Base-by-base conservation (phyloP, 2,329 filamentous ascomycete species). In the Orbilia oligospora region DNA sequence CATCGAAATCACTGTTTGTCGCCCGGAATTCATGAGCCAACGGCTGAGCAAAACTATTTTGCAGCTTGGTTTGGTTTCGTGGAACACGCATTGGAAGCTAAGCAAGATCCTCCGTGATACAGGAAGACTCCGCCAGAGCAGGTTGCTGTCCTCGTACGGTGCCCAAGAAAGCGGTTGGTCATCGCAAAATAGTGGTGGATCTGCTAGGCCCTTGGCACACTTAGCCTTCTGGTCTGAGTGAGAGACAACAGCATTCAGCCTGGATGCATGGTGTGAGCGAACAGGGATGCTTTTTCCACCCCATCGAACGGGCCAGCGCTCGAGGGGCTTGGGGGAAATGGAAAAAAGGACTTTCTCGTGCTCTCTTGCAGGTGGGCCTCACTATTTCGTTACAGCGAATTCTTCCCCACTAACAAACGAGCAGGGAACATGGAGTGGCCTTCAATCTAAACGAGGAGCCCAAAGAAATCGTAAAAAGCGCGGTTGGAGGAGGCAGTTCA, bases 401-500 rank as follows among this genome's bases (percentile, higher is more conserved):
- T 77, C 71, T 77, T 67, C 67, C 61, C 51, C 73, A 71, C 73
- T 61, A 71, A 61, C 51, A 77, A 65, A 69, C 67, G 55, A 76
- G 65, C 73, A 77, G 73, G 73, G 73, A 58, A 77, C 73, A 77
- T 77, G 73, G 70, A 73, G 70, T 67, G 70, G 73, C 46, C 66
- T 67, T 77, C 73, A 76, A 77, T 77, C 73, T 77, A 77, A 77
- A 77, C 73, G 73, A 77, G 61, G 73, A 68, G 51, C 36, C 65
- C 49, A 67, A 71, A 65, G 65, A 76, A 77, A 65, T 71, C 56
- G 66, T 46, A 72, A 58, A 68, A 51, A 71, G 73, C 58, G 73
- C 73, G 73, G 73, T 77, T 77, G 73, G 68, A 71, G 33, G 61
- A 61, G 73, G 73, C 58, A 70, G 46, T 48, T 22, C 41, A 41